Conservation (phyloP, 257 asterid species). For the Dorcoceras hygrometricum region DNA sequence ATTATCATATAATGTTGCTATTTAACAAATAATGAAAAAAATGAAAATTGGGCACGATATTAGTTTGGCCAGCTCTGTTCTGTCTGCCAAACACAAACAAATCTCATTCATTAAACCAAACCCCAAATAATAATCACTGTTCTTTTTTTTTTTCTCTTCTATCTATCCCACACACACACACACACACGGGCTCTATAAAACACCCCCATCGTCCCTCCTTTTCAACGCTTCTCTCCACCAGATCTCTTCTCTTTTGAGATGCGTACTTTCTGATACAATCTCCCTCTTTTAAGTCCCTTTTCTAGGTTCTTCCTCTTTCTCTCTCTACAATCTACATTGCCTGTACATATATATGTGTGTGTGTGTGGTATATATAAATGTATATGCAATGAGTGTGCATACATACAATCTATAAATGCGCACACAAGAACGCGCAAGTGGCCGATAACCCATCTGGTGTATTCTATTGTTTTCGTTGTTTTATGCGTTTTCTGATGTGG, state of each 20-base stretch:
- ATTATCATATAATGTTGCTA: no score
- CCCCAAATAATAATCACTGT: background rate
- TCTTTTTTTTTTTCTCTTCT: background rate
- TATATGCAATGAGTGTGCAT: background rate
- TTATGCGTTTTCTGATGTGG: conserved; percentile 24
- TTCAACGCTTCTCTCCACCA: background rate
- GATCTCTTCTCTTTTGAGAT: background rate
- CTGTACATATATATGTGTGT: background rate
- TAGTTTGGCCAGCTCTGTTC: background rate
- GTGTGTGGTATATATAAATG: background rate
- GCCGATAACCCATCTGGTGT: conserved; percentile 16
- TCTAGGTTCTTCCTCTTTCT: background rate
- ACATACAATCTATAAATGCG: background rate
- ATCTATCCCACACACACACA: background rate
- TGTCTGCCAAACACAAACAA: background rate
- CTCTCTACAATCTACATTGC: background rate
- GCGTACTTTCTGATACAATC: conserved; percentile 1
- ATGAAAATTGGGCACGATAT: background rate
- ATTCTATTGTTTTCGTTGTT: conserved; percentile 21
- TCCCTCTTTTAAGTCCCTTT: background rate
- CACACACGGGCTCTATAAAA: background rate
- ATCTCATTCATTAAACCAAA: background rate
- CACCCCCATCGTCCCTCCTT: background rate
- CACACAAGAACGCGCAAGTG: conserved; percentile 29
- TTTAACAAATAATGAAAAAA: no score